A percentile compares a stretch with the other conserved stretches of the same genome.
phyloP scores from a whole-genome alignment of 768 basidiomycete genomes.

The Mycena floridula region DNA sequence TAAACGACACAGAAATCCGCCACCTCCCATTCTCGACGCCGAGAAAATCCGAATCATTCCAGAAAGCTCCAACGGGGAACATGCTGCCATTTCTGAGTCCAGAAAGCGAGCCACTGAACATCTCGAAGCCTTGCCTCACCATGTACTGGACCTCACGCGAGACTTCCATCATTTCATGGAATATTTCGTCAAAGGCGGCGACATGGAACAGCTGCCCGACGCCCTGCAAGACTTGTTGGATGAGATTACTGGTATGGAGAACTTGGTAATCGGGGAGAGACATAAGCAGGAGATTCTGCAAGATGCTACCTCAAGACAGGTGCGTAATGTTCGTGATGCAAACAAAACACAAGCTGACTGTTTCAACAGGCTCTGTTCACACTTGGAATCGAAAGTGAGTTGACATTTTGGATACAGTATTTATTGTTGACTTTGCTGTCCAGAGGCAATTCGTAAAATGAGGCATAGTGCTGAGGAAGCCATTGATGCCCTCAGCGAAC shows the following conservation, averaged over 20 bases:
- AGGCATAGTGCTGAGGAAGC: conserved; percentile 18
- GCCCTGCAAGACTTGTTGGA: conserved; percentile 25
- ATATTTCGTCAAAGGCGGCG: conserved; percentile 18
- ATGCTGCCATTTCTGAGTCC: no score
- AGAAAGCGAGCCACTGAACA: conserved; percentile 4
- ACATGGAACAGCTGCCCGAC: conserved; percentile 16
- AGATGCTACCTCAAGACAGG: conserved; percentile 31
- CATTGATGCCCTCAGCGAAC: conserved; percentile 15
- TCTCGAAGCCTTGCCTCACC: conserved; percentile 26
- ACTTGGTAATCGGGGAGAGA: conserved; percentile 22
- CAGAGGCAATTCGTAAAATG: conserved; percentile 19
- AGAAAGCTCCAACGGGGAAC: no score
- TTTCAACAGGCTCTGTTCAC: conserved; percentile 29
- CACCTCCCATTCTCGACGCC: no score
- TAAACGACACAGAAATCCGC: no score
- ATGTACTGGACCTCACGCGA: conserved; percentile 23
- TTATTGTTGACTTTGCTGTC: neutral
- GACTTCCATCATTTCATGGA: conserved; percentile 25
- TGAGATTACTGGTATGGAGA: conserved; percentile 27
- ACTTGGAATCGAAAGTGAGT: conserved; percentile 25
- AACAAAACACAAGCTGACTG: no score
- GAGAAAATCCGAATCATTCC: no score
- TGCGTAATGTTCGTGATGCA: no score
- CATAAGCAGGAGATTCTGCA: conserved; percentile 26
- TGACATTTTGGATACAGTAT: neutral